Conservation (phyloP, 2,329 filamentous ascomycete genomes). For the Penicillium sp. region DNA sequence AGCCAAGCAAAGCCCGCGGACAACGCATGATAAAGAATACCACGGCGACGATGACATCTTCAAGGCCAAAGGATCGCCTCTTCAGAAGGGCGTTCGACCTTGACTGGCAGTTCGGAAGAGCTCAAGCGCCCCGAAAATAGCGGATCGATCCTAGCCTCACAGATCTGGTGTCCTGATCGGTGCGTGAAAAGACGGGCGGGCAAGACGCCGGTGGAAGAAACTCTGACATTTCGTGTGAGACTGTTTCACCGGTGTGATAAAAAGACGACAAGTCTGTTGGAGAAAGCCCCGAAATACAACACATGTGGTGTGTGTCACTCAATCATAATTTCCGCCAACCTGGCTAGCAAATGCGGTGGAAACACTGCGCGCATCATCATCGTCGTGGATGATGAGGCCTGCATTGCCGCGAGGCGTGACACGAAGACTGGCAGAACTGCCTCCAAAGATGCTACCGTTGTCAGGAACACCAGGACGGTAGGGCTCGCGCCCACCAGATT, state of each 20-base stretch:
- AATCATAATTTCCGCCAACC: conserved; percentile 65
- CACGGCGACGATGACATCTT: conserved; percentile 7
- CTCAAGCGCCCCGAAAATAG: conserved; percentile 6
- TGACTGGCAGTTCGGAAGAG: conserved; percentile 5
- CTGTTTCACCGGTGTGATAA: conserved; percentile 12
- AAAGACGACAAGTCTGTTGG: conserved; percentile 13
- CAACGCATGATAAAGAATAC: conserved; percentile 6
- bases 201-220: conserved; percentile 19
- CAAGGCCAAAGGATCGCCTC: conserved; percentile 10
- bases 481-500: conserved; percentile 67
- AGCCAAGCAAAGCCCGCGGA: conserved; percentile 7
- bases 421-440: conserved; percentile 52
- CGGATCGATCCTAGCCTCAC: conserved; percentile 8
- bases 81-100: conserved; percentile 7
- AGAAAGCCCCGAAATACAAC: conserved; percentile 14
- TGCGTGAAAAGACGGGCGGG: conserved; percentile 17
- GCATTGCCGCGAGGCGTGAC: conserved; percentile 42
- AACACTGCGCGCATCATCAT: conserved; percentile 84
- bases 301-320: conserved; percentile 32
- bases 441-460: conserved; percentile 62
- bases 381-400: conserved; percentile 58
- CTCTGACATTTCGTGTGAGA: conserved; percentile 17
- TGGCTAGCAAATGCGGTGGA: conserved; percentile 97
- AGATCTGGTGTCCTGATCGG: conserved; percentile 15
- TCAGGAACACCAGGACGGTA: conserved; percentile 51